A percentile compares a stretch with the other conserved stretches of the same genome.
These are phyloP conservation scores for Monilinia polystroma DNA, from an alignment of 2,329 filamentous ascomycete species.

Conservation along the genomic window DNA sequence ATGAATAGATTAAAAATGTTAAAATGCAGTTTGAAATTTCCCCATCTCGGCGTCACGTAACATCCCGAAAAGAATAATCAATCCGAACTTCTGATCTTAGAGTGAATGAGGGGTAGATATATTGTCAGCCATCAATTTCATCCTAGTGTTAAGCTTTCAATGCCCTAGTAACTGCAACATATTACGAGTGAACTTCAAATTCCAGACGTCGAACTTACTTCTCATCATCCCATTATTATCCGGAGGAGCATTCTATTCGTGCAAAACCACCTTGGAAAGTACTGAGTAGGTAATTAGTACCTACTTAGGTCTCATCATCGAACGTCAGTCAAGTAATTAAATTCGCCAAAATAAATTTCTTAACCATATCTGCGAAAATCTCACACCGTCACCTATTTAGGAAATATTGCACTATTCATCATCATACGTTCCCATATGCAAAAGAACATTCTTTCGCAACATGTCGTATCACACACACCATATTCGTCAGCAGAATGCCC, in stretches of 20 bases:
- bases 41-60: slow-evolving; percentile 15
- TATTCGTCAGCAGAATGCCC: slow-evolving; percentile 17
- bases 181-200: slow-evolving; percentile 12
- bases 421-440: slow-evolving; percentile 12
- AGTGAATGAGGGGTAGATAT: slow-evolving; percentile 13
- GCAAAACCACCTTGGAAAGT: not conserved
- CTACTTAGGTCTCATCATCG: not conserved
- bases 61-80: slow-evolving; percentile 4
- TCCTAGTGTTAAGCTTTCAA: slow-evolving; percentile 16
- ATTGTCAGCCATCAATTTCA: not conserved
- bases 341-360: not conserved
- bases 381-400: slow-evolving; percentile 18
- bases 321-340: not conserved
- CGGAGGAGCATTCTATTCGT: not conserved
- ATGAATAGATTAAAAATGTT: not conserved
- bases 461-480: slow-evolving; percentile 5
- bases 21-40: not conserved
- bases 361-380: not conserved
- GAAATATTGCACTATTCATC: slow-evolving; percentile 8
- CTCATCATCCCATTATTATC: not conserved
- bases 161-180: not conserved
- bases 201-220: not conserved
- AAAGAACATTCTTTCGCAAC: slow-evolving; percentile 18
- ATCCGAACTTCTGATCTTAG: slow-evolving; percentile 2
- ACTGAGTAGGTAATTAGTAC: not conserved